Base-by-base conservation (phyloP, 1,284 basidiomycete genomes). In the Ganoderma leucocontextum region DNA sequence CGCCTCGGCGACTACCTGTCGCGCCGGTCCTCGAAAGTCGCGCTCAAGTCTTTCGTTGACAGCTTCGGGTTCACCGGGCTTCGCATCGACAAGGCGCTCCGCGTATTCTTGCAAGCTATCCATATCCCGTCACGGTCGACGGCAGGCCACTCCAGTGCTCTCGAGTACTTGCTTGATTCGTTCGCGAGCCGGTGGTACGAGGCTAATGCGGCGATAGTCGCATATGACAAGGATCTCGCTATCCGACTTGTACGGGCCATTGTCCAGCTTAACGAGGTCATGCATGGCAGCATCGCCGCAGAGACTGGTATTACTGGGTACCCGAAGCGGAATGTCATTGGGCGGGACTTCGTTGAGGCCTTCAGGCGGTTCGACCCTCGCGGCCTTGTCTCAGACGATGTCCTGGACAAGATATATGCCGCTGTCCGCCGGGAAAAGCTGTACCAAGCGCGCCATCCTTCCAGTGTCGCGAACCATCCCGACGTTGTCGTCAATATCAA, bases 121-220 rank as follows among this genome's bases (percentile, higher is more conserved):
- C 86, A 93, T 75, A 79, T 95, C 44, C 90, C 95, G 17, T 78
- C 83, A 33, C 87, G 89, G 57, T 74, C 79, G 42, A 75, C 81
- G 22, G 73, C 79, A 4, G 82, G 84, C 61, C 82, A 83, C 68
- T 76, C 82, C 57, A 83, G 77, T 60, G 82, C 89, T 2, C 76
- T 91, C 42, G 91, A 94, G 66, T 86, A 88, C 69, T 83, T 95
- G 1, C 85, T 95, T 47, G 96, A 98, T 78, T 88, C 91, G 12
- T 97, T 99, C 77, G 94, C 96, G 8, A 86, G 88, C 70, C 87
- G 93, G 35, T 99, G 96, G 94, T 93, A 94, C 73, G 91, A 93
- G 68, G 91, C 93, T n/a, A 99, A 99, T 78, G 87, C 90, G 17
- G 85, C 86, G 58, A 85, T 88, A 41, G 88, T 96, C 33, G 86